Evolutionary conservation across 2,329 filamentous ascomycete species (phyloP).

Genomic region (Exophiala sp.): DNA sequence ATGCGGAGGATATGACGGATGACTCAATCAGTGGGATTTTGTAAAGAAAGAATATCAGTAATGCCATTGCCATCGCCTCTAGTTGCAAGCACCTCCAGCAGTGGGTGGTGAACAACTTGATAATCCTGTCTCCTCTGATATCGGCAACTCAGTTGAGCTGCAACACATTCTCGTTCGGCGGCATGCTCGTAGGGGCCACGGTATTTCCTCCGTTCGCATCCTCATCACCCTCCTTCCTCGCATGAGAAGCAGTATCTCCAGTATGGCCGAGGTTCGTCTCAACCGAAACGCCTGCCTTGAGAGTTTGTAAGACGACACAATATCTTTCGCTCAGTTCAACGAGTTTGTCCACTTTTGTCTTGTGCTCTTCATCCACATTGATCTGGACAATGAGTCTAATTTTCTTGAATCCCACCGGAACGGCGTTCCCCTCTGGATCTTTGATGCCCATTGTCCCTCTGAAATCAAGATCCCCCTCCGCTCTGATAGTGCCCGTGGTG

Average conservation of each 20-base stretch:
- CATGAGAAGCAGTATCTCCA: constrained; percentile 4
- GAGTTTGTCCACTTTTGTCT: constrained; percentile 42
- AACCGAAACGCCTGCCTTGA: constrained; percentile 35
- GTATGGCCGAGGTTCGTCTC: constrained; percentile 29
- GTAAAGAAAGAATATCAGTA: no score
- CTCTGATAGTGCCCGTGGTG: constrained; percentile 38
- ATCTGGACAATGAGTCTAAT: constrained; percentile 43
- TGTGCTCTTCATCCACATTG: constrained; percentile 37
- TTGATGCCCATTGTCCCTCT: constrained; percentile 47
- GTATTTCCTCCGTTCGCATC: constrained; percentile 4
- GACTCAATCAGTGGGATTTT: no score
- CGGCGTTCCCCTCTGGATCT: constrained; percentile 30
- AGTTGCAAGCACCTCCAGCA: no score
- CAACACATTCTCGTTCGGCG: constrained; percentile 18
- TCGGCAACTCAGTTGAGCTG: constrained; percentile 9
- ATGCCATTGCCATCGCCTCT: no score
- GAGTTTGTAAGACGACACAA: constrained; percentile 43
- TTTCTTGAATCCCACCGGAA: constrained; percentile 45
- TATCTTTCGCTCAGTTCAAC: constrained; percentile 47
- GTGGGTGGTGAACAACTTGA: no score
- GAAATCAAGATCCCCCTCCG: constrained; percentile 47
- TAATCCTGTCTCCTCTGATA: neutral
- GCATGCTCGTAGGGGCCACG: constrained; percentile 7
- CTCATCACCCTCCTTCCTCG: neutral
- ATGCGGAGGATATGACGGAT: no score